Base-by-base conservation (phyloP, 1,284 basidiomycete genomes). In the Ustilago shanxiensis region DNA sequence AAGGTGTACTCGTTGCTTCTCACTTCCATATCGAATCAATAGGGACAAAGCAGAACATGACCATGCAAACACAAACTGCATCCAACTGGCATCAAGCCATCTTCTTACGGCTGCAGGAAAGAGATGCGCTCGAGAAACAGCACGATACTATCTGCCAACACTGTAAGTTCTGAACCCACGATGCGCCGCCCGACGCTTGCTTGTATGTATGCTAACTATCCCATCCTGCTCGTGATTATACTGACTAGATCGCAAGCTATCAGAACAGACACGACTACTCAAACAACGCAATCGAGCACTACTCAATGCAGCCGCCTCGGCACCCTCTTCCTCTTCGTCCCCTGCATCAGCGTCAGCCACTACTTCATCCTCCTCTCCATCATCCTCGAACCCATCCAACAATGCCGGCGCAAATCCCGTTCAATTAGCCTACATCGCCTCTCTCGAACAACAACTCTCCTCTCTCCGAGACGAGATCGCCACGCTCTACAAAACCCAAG, bases 401-500 rank as follows among this genome's bases (percentile, higher is more conserved):
- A 47, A n/a, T n/a, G n/a, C n/a, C 37, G 16, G 52, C 2, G 44
- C 62, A 5, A 94, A 94, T 83, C 91, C 94, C 22, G 92, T 96
- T 28, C 91, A 92, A 49, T 90, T 90, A 22, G 94, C 94, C 26
- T 95, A 97, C 86, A 91, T 95, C 80, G 88, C 91, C 1, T 96
- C 95, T 16, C 91, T 98, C 58, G 95, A 98, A 86, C 91, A 92
- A 2, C 95, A 98, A 85, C 93, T 98, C 85, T 93, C 93, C 2
- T 91, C 93, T 7, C 89, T 96, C 52, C 91, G 95, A 28, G 92
- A 94, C 80, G 96, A 98, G 86, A 89, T 98, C 47, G 93, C 95
- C 2, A 93, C 92, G 7, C 91, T 97, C 2, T 99, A 99, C 89
- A 96, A 97, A 87, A 94, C 94, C 0, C 95, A 98, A 84, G 93